phyloP scores from a whole-genome alignment of 2,329 filamentous ascomycete genomes.

The Talaromyces sp. region DNA sequence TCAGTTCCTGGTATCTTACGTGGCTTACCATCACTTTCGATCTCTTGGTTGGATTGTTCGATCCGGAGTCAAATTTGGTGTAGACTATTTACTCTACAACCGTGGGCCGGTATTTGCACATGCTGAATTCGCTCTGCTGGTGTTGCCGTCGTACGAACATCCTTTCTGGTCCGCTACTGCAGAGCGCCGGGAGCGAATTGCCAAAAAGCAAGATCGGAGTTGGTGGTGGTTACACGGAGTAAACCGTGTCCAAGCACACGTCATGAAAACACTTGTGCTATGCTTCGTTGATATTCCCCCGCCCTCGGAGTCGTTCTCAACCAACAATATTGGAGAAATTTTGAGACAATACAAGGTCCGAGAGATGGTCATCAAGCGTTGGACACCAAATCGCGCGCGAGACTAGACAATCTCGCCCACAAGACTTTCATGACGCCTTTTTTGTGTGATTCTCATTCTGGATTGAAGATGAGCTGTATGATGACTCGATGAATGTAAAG shows the following conservation, averaged over 20 bases:
- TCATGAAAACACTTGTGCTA: conserved; percentile 82
- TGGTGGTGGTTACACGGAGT: conserved; percentile 69
- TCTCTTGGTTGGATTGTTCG: conserved; percentile 93
- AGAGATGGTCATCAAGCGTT: conserved; percentile 76
- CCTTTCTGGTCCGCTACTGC: conserved; percentile 60
- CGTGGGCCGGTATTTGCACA: conserved; percentile 92
- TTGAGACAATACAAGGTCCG: conserved; percentile 69
- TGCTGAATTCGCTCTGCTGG: conserved; percentile 83
- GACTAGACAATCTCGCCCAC: conserved; percentile 38
- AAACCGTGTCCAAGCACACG: conserved; percentile 83
- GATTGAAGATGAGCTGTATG: conserved; percentile 1
- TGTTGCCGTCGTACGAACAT: conserved; percentile 77
- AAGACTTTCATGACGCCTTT: background rate
- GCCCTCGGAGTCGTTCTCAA: conserved; percentile 46
- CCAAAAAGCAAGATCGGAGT: conserved; percentile 38
- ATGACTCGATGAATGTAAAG: conserved; percentile 12
- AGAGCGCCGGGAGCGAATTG: conserved; percentile 48
- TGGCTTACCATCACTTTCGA: conserved; percentile 92
- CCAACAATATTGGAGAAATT: conserved; percentile 56
- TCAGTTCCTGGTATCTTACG: conserved; percentile 79
- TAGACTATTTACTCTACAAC: conserved; percentile 91
- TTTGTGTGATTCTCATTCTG: background rate
- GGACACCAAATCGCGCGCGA: conserved; percentile 75
- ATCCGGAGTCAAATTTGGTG: conserved; percentile 88
- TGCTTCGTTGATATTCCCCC: conserved; percentile 88